Base-by-base conservation (phyloP, 306 rosid genomes). In the Urtica urens region DNA sequence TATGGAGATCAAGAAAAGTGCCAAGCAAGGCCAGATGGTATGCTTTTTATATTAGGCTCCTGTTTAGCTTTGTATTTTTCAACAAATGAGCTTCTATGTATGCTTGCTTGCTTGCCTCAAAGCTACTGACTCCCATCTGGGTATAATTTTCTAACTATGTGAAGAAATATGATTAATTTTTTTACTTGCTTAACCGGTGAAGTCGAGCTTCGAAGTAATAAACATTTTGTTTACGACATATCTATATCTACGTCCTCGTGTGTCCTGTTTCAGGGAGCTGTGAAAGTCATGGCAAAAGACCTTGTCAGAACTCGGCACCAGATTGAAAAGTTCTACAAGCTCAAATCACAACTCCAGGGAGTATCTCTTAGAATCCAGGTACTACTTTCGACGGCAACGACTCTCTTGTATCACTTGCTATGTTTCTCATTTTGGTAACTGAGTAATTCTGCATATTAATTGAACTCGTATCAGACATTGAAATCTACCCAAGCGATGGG, bases 21-120 rank as follows among this genome's bases (percentile, higher is more conserved):
- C 99, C 35, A 90, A 90, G 60, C 99, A 90, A 73, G 99, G 99
- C 48, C 99, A 90, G 72, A 90, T 90, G 99, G 99, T 90, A 54
- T 21, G 76, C 31, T 24, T 2, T 38, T 28, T 52, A 62, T 38
- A 16, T 37, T 30, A 10, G n/a, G n/a, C n/a, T n/a, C n/a, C n/a
- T n/a, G n/a, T n/a, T 23, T 35, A 35, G 13, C 37, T 7, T 31
- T 31, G 37, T 31, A 1, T 31, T 31, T 31, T 13, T 0, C 10
- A 28, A 10, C 33, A 4, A 4, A 10, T 10, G 6, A 4, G 33
- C 10, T 10, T 4, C 33, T 10, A 4, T 28, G 33, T 28, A 28
- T n/a, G 33, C 33, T 28, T 28, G 33, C 33, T 28, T 28, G 6
- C 33, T 28, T 28, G 33, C 4, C 10, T 28, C 33, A 10, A 28